Conservation (phyloP, 2,329 filamentous ascomycete species). For the Trichoderma endophyticum region DNA sequence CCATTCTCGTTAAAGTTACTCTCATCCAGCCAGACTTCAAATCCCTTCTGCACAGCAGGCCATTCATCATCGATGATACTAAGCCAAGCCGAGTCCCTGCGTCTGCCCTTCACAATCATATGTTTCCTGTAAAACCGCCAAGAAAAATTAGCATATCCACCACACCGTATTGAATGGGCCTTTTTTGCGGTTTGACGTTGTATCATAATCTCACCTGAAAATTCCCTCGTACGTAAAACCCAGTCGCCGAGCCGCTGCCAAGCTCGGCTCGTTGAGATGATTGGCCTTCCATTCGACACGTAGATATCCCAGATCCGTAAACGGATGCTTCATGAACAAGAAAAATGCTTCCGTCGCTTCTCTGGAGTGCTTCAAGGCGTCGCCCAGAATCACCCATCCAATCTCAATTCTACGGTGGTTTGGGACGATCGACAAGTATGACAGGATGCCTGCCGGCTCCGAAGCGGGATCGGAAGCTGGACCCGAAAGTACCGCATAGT, state of each 20-base stretch:
- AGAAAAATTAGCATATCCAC: background rate
- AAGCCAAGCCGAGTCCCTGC: constrained; percentile 59
- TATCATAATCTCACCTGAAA: constrained; percentile 43
- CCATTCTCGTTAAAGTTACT: constrained; percentile 56
- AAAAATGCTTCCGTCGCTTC: constrained; percentile 58
- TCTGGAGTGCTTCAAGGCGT: constrained; percentile 49
- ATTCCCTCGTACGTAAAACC: constrained; percentile 59
- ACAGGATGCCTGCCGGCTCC: constrained; percentile 40
- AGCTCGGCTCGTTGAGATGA: constrained; percentile 51
- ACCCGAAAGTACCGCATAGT: constrained; percentile 43
- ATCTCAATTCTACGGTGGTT: constrained; percentile 53
- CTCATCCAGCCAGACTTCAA: constrained; percentile 53
- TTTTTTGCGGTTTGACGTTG: background rate
- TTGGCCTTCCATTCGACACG: constrained; percentile 66
- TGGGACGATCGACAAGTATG: constrained; percentile 47
- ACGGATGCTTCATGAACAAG: constrained; percentile 51
- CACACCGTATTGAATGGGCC: background rate
- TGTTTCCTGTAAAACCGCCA: constrained; percentile 43
- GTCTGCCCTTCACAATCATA: constrained; percentile 55
- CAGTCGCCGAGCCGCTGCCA: constrained; percentile 52
- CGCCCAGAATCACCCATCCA: constrained; percentile 52
- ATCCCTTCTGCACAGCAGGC: constrained; percentile 42
- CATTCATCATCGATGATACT: constrained; percentile 59
- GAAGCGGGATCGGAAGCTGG: constrained; percentile 24
- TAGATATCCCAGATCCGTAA: constrained; percentile 51